These are phyloP conservation scores for Metschnikowia aberdeeniae DNA, from an alignment of 805 yeast species.

Conservation along the genomic window DNA sequence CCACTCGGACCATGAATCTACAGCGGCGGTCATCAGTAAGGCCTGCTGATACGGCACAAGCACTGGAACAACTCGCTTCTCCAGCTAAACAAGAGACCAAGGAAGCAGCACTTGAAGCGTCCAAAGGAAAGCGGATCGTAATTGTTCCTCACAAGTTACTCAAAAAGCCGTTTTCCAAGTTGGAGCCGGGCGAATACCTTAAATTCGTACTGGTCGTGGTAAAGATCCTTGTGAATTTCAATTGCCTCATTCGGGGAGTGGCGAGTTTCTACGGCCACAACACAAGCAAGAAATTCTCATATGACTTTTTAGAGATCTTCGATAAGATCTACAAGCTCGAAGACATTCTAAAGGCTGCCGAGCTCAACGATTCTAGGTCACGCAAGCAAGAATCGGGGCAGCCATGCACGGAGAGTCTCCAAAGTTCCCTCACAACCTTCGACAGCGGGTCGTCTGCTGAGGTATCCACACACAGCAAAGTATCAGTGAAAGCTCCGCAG, in stretches of 20 bases:
- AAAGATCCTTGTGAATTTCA: conserved; percentile 35
- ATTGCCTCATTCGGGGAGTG: conserved; percentile 15
- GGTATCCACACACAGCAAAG: neutral
- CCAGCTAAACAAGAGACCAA: neutral
- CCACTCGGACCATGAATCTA: conserved; percentile 16
- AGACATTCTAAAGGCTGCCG: neutral
- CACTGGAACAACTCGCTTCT: neutral
- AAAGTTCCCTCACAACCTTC: neutral
- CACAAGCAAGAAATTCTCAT: conserved; percentile 5
- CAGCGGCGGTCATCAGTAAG: conserved; percentile 10
- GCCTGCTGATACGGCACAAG: neutral
- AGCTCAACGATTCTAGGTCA: neutral
- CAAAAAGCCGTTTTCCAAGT: conserved; percentile 36
- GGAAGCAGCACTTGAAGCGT: neutral
- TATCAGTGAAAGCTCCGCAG: neutral
- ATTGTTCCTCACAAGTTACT: conserved; percentile 42
- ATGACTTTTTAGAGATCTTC: conserved; percentile 22
- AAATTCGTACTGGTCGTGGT: conserved; percentile 34
- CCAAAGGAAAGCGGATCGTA: conserved; percentile 23
- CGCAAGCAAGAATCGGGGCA: neutral
- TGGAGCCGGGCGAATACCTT: conserved; percentile 35
- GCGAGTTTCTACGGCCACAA: neutral
- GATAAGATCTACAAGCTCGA: conserved; percentile 3
- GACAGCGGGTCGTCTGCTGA: neutral
- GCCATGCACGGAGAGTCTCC: neutral